Percentiles rank a stretch among this genome's conserved stretches.
Conservation (phyloP, 805 yeast species). For the Saccharomycopsis sp. region DNA sequence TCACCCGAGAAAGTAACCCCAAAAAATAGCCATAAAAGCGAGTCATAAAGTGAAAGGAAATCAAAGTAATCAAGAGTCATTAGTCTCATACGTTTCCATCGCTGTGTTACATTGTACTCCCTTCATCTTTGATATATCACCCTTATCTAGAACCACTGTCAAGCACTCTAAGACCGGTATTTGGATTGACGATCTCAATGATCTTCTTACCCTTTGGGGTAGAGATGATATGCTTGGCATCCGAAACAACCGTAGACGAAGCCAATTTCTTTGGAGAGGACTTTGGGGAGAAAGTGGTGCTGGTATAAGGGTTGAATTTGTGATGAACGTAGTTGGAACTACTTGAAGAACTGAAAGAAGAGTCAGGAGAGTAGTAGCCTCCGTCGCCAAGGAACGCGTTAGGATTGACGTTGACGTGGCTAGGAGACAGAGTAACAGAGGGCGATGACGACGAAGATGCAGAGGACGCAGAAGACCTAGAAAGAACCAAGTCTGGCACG, state of each 20-base stretch:
- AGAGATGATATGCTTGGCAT: neutral
- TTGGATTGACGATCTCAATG: slow-evolving; percentile 19
- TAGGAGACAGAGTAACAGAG: neutral
- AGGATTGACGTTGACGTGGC: neutral
- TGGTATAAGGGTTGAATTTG: slow-evolving; percentile 20
- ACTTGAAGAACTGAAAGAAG: slow-evolving; percentile 3
- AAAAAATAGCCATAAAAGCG: neutral
- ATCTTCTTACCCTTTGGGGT: slow-evolving; percentile 14
- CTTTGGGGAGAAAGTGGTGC: slow-evolving; percentile 20
- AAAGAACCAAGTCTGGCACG: slow-evolving; percentile 15
- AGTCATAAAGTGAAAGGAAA: neutral
- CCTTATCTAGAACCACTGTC: neutral
- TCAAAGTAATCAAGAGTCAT: slow-evolving; percentile 1
- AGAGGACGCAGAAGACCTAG: neutral
- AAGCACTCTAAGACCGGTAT: slow-evolving; percentile 16
- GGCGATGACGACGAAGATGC: neutral
- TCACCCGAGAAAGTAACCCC: neutral
- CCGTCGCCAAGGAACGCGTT: neutral
- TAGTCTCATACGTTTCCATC: neutral
- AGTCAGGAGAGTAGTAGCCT: slow-evolving; percentile 9
- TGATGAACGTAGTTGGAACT: neutral
- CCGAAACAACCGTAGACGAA: neutral
- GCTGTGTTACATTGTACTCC: neutral
- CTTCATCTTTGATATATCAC: neutral
- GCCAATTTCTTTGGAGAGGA: slow-evolving; percentile 14